phyloP scores from a whole-genome alignment of 306 rosid species.

The Acacia melanoxylon region DNA sequence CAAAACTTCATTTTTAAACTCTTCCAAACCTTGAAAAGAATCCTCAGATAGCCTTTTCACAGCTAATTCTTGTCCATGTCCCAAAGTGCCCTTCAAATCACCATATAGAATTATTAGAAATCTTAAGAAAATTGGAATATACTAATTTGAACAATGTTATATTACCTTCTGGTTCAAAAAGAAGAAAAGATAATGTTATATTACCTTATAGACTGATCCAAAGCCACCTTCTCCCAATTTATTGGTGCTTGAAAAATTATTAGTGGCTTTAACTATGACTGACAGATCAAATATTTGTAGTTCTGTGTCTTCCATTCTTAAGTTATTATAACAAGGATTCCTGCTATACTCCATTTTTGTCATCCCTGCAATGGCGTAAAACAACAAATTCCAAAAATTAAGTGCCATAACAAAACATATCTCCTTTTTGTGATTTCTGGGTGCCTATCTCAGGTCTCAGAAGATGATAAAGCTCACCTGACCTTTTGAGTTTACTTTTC shows the following conservation, averaged over 20 bases:
- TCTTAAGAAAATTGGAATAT: not conserved
- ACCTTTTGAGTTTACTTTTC: slow-evolving; percentile 10
- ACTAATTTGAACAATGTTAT: not conserved
- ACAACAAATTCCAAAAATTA: slow-evolving; percentile 4
- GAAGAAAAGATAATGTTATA: not conserved
- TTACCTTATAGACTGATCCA: slow-evolving; percentile 55
- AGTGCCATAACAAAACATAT: not conserved
- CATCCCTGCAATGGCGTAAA: slow-evolving; percentile 16
- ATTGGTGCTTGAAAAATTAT: slow-evolving; percentile 34
- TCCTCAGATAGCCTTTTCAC: slow-evolving; percentile 28
- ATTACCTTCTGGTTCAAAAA: slow-evolving; percentile 22
- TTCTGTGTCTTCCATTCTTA: slow-evolving; percentile 32
- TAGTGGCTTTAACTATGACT: slow-evolving; percentile 41
- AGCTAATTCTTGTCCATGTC: slow-evolving; percentile 35
- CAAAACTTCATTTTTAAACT: slow-evolving; percentile 32
- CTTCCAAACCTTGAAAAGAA: slow-evolving; percentile 32
- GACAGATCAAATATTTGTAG: slow-evolving; percentile 38
- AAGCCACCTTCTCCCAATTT: slow-evolving; percentile 56
- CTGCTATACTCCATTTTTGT: not conserved
- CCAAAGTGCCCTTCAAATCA: slow-evolving; percentile 25
- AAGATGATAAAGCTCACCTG: slow-evolving; percentile 20
- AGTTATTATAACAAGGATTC: not conserved
- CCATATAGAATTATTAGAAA: not conserved
- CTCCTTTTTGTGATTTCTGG: not conserved
- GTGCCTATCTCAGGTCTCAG: not conserved